Evolutionary conservation across 805 yeast genomes (phyloP).

Genomic region (Lipomyces kockii): DNA sequence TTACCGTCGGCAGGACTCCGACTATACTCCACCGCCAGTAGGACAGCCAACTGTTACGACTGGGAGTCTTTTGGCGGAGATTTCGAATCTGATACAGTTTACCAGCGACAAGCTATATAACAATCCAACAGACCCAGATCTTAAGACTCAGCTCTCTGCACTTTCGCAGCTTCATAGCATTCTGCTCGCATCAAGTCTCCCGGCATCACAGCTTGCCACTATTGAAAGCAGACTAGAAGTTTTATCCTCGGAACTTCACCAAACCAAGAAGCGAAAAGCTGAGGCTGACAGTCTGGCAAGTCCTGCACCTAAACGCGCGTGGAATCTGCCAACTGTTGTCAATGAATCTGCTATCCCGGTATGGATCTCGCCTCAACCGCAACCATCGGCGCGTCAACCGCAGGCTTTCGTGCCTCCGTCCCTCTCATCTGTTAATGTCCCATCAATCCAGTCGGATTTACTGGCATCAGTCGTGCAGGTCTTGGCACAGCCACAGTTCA

Average conservation of each 20-base stretch:
- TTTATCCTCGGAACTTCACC: slow-evolving; percentile 17
- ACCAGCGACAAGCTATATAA: slow-evolving; percentile 19
- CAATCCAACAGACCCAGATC: slow-evolving; percentile 31
- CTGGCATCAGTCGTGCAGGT: slow-evolving; percentile 26
- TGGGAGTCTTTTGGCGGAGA: slow-evolving; percentile 20
- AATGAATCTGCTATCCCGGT: slow-evolving; percentile 7
- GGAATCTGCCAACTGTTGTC: slow-evolving; percentile 17
- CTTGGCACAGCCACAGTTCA: slow-evolving; percentile 7
- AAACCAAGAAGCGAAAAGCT: slow-evolving; percentile 26
- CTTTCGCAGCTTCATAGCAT: slow-evolving; percentile 34
- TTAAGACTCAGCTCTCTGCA: slow-evolving; percentile 40
- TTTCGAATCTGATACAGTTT: slow-evolving; percentile 19
- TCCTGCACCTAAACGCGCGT: slow-evolving; percentile 28
- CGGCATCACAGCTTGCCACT: slow-evolving; percentile 29
- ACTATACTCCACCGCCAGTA: slow-evolving; percentile 6
- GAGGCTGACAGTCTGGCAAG: background rate
- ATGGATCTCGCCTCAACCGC: slow-evolving; percentile 26
- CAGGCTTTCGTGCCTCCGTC: slow-evolving; percentile 9
- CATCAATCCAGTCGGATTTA: slow-evolving; percentile 20
- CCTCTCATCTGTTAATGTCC: background rate
- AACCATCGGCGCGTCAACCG: slow-evolving; percentile 11
- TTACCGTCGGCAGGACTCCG: background rate
- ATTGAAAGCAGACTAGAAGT: slow-evolving; percentile 29
- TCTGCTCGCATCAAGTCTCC: slow-evolving; percentile 32
- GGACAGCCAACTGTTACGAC: slow-evolving; percentile 19